phyloP scores from a whole-genome alignment of 2,329 filamentous ascomycete genomes.

The Ophiostoma angusticollis region DNA sequence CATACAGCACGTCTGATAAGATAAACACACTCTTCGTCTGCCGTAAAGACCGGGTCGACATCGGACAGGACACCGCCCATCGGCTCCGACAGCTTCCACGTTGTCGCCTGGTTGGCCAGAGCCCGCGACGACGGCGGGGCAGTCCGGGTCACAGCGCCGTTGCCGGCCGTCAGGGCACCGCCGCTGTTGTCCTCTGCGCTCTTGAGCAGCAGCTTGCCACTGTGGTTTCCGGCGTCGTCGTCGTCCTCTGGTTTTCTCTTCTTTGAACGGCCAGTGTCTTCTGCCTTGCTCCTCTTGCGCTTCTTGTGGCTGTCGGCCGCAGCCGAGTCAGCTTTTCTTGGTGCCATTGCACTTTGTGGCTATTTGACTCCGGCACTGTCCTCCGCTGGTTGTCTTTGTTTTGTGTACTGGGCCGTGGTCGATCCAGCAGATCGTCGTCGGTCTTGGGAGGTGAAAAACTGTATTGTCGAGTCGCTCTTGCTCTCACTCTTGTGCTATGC shows the following conservation, averaged over 20 bases:
- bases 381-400: too few species aligned
- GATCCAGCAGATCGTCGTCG: neutral
- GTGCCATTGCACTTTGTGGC: too few species aligned
- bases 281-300: constrained; percentile 22
- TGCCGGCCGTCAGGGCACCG: neutral
- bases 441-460: neutral
- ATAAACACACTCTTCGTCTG: constrained; percentile 44
- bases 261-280: constrained; percentile 13
- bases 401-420: too few species aligned
- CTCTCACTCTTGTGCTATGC: neutral
- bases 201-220: neutral
- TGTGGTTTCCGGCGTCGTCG: neutral
- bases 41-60: constrained; percentile 49
- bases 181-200: neutral
- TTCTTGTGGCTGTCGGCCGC: constrained; percentile 19
- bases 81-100: constrained; percentile 50
- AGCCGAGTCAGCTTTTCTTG: constrained; percentile 17
- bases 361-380: too few species aligned
- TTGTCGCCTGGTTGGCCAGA: constrained; percentile 6
- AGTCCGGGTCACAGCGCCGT: neutral
- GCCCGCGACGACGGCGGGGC: constrained; percentile 3
- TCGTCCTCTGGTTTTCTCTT: constrained; percentile 11
- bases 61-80: constrained; percentile 54
- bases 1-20: neutral
- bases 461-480: neutral